These are phyloP conservation scores for Glaciozyma antarctica DNA, from an alignment of 768 basidiomycete species.

Conservation along the genomic window DNA sequence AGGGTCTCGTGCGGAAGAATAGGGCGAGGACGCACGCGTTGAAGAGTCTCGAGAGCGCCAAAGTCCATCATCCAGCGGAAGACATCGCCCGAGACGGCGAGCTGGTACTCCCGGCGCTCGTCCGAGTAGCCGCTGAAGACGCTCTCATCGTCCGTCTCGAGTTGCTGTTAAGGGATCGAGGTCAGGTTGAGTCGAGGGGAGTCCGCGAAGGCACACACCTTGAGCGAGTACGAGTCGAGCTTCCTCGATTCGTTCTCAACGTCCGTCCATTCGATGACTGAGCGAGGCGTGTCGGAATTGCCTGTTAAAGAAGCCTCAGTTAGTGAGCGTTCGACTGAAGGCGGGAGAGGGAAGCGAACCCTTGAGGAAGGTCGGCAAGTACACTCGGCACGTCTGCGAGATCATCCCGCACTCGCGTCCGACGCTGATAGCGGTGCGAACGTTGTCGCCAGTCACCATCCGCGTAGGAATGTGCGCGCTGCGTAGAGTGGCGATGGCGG, in stretches of 20 bases:
- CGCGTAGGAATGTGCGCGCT: slow-evolving; percentile 83
- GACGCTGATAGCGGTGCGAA: slow-evolving; percentile 91
- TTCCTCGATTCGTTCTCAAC: slow-evolving; percentile 79
- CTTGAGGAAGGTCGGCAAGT: slow-evolving; percentile 64
- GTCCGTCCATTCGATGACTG: slow-evolving; percentile 78
- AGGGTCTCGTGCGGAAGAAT: accelerated
- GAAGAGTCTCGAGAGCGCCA: slow-evolving; percentile 84
- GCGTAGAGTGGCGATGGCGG: slow-evolving; percentile 79
- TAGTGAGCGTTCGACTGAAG: slow-evolving; percentile 21
- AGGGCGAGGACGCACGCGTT: slow-evolving; percentile 54
- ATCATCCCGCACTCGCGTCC: slow-evolving; percentile 87
- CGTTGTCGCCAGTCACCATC: slow-evolving; percentile 98
- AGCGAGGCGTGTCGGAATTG: slow-evolving; percentile 39
- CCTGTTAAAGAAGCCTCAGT: slow-evolving; percentile 35
- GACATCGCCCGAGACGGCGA: slow-evolving; percentile 87
- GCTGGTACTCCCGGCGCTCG: slow-evolving; percentile 74
- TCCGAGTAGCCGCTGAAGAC: slow-evolving; percentile 38
- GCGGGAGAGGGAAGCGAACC: slow-evolving; percentile 46
- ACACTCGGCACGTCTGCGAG: slow-evolving; percentile 79
- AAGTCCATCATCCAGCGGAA: slow-evolving; percentile 98
- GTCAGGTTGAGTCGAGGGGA: background rate
- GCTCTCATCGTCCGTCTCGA: slow-evolving; percentile 60
- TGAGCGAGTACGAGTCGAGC: slow-evolving; percentile 78
- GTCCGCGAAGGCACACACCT: slow-evolving; percentile 35
- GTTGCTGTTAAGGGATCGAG: slow-evolving; percentile 47